A percentile compares a stretch with the other conserved stretches of the same genome.
Evolutionary conservation across 768 basidiomycete genomes (phyloP).

Genomic region (Kwoniella shandongensis): DNA sequence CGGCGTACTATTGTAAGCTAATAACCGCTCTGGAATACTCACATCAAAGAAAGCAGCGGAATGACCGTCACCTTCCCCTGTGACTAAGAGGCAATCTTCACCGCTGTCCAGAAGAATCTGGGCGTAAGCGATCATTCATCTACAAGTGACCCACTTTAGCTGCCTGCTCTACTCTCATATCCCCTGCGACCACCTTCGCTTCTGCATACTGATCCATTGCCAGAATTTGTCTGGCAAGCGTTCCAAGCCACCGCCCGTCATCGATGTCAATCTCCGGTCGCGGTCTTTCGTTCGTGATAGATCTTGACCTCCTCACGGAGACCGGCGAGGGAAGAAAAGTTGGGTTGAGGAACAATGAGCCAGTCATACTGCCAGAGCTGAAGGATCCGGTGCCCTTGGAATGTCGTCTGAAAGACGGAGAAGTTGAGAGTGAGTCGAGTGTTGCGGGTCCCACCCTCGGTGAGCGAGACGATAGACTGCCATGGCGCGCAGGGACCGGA

Average conservation of each 20-base stretch:
- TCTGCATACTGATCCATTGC: neutral
- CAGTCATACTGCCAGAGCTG: constrained; percentile 16
- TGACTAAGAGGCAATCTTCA: constrained; percentile 19
- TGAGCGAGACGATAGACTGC: constrained; percentile 6
- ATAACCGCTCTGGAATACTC: neutral
- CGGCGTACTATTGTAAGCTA: constrained; percentile 33
- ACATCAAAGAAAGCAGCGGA: constrained; percentile 37
- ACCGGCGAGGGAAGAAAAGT: constrained; percentile 1
- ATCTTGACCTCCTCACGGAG: neutral
- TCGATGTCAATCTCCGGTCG: constrained; percentile 10
- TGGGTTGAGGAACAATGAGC: constrained; percentile 12
- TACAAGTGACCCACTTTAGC: constrained; percentile 30
- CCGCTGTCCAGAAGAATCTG: constrained; percentile 31
- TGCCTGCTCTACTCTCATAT: constrained; percentile 32
- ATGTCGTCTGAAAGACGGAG: constrained; percentile 13
- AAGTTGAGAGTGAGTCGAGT: constrained; percentile 8
- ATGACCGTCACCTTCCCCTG: constrained; percentile 7
- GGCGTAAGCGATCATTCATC: neutral
- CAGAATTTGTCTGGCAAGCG: constrained; percentile 14
- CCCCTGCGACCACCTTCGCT: constrained; percentile 17
- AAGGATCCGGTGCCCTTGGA: constrained; percentile 15
- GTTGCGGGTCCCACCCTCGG: neutral
- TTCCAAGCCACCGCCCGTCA: constrained; percentile 26
- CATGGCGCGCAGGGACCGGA: constrained; percentile 25
- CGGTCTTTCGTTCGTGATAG: neutral